Conservation (phyloP, 768 basidiomycete species). For the Coprinellus aureogranulatus region DNA sequence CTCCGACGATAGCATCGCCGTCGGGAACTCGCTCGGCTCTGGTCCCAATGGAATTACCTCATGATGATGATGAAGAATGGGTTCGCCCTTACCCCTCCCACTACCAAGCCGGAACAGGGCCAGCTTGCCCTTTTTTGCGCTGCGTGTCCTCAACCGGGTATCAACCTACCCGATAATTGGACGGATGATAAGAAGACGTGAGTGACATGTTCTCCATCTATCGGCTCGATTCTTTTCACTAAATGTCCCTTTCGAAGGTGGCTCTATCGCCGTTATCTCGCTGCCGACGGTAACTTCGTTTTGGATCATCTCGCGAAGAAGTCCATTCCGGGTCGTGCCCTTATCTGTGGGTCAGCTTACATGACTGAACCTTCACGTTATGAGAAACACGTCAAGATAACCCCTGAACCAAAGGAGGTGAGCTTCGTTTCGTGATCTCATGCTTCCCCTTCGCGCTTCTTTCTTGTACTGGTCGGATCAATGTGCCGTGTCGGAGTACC, state of each 20-base stretch:
- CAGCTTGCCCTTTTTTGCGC: conserved; percentile 16
- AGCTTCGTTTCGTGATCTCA: background rate
- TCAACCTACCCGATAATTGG: conserved; percentile 15
- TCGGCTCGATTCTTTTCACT: no score
- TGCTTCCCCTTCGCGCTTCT: no score
- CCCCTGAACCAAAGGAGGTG: conserved; percentile 9
- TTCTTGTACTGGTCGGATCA: no score
- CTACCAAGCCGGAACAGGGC: conserved; percentile 2
- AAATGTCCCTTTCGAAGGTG: no score
- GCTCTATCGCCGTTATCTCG: background rate
- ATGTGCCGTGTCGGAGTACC: no score
- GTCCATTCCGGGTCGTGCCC: background rate
- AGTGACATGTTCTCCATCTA: no score
- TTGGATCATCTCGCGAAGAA: background rate
- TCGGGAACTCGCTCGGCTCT: background rate
- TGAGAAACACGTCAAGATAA: background rate
- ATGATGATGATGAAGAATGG: background rate
- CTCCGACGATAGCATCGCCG: background rate
- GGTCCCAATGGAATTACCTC: background rate
- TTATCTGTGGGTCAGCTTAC: background rate
- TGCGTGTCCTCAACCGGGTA: conserved; percentile 12
- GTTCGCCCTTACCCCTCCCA: background rate
- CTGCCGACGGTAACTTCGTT: background rate
- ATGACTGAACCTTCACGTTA: background rate
- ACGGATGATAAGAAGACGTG: no score